Evolutionary conservation across 768 basidiomycete species (phyloP).

Genomic region (Coprinopsis sp.): DNA sequence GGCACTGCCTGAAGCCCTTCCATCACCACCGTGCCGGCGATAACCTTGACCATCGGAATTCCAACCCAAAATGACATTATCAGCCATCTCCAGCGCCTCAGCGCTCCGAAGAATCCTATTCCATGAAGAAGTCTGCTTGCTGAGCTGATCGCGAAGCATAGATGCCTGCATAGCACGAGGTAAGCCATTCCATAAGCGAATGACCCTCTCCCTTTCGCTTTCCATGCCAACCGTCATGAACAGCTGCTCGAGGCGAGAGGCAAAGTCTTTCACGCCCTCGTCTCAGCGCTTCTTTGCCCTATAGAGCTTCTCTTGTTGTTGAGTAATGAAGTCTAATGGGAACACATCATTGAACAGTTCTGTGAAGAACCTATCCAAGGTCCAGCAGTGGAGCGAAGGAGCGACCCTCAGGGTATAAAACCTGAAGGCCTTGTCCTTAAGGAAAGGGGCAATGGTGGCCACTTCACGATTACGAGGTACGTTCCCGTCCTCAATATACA

Average conservation of each 20-base stretch:
- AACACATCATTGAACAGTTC: slow-evolving; percentile 32
- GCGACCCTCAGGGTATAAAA: slow-evolving; percentile 27
- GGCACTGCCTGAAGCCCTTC: too few species aligned
- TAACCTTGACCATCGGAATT: too few species aligned
- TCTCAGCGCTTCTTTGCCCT: neutral
- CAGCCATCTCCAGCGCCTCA: too few species aligned
- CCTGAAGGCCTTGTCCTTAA: slow-evolving; percentile 23
- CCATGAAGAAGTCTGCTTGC: too few species aligned
- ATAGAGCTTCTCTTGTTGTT: slow-evolving; percentile 22
- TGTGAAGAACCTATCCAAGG: slow-evolving; percentile 19
- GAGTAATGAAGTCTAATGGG: slow-evolving; percentile 21
- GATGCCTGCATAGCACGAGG: slow-evolving; percentile 20
- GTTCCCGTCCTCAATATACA: slow-evolving; percentile 15
- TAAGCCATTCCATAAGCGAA: slow-evolving; percentile 32
- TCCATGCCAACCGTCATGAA: slow-evolving; percentile 29
- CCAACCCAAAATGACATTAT: too few species aligned
- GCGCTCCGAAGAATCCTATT: too few species aligned
- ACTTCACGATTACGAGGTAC: slow-evolving; percentile 10
- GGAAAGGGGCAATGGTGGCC: slow-evolving; percentile 20
- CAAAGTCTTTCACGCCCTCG: slow-evolving; percentile 22
- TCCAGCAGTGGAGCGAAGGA: slow-evolving; percentile 17
- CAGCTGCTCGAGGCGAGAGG: slow-evolving; percentile 29
- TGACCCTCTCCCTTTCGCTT: slow-evolving; percentile 23
- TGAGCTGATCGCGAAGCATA: slow-evolving; percentile 25
- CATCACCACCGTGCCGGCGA: too few species aligned